phyloP scores from a whole-genome alignment of 306 rosid genomes.

The Prunus kanzakura region DNA sequence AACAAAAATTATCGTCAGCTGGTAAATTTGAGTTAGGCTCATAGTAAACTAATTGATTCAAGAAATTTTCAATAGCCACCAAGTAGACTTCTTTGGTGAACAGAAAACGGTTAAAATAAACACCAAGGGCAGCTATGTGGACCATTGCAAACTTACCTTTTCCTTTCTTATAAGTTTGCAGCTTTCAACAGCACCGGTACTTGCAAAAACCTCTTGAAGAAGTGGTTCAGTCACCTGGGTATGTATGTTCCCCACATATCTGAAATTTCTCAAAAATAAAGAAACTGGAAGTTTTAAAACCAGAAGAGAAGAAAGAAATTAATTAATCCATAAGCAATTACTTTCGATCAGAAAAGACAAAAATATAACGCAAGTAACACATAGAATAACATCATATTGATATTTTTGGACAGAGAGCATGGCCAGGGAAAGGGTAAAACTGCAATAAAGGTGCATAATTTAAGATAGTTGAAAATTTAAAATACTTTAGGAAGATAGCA shows the following conservation, averaged over 20 bases:
- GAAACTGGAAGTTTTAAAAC: slow-evolving; percentile 40
- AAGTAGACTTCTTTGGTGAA: not conserved
- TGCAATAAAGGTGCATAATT: not conserved
- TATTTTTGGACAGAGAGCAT: not conserved
- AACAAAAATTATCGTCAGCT: slow-evolving; percentile 7
- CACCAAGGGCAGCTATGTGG: not conserved
- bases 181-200: slow-evolving; percentile 90
- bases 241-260: slow-evolving; percentile 95
- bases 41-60: not conserved
- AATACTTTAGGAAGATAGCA: not conserved
- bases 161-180: slow-evolving; percentile 95
- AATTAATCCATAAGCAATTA: slow-evolving; percentile 29
- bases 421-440: not conserved
- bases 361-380: not conserved
- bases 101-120: not conserved
- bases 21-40: not conserved
- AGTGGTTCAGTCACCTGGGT: slow-evolving; percentile 95
- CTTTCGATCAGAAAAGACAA: slow-evolving; percentile 13
- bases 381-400: not conserved
- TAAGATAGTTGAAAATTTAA: not conserved
- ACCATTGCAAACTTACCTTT: slow-evolving; percentile 48
- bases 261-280: slow-evolving; percentile 58
- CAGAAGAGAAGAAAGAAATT: slow-evolving; percentile 36
- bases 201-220: slow-evolving; percentile 93
- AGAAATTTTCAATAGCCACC: not conserved